Conservation (phyloP, 2,329 filamentous ascomycete species). For the Colletotrichum liriopes region DNA sequence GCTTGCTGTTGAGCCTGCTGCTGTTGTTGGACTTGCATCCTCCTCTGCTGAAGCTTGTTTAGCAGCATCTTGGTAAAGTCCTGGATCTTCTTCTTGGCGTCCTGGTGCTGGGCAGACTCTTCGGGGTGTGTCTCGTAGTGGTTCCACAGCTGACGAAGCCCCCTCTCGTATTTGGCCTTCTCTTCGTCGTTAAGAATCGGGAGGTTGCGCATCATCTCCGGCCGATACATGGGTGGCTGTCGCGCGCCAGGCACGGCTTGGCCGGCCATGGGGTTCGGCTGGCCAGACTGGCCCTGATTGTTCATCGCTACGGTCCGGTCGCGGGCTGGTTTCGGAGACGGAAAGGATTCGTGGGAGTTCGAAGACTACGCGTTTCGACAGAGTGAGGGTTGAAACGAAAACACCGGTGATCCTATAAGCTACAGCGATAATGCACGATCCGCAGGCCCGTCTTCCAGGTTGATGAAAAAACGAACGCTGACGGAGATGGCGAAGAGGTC, state of each 20-base stretch:
- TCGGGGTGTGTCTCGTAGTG: conserved; percentile 64
- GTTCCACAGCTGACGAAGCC: conserved; percentile 68
- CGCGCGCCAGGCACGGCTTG: conserved; percentile 47
- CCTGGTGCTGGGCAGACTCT: conserved; percentile 64
- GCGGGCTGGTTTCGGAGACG: background rate
- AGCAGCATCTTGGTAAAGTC: conserved; percentile 74
- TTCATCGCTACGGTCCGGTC: conserved; percentile 37
- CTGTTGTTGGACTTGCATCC: conserved; percentile 54
- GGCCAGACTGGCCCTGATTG: conserved; percentile 43
- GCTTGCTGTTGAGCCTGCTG: conserved; percentile 51
- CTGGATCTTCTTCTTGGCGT: conserved; percentile 70
- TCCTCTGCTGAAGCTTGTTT: conserved; percentile 62
- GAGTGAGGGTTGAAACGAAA: background rate
- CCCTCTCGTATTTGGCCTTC: conserved; percentile 71
- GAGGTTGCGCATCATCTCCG: conserved; percentile 67
- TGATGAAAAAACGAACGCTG: background rate
- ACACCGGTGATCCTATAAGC: background rate
- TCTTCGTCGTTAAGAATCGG: conserved; percentile 68
- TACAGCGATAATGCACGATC: too few relatives aligned
- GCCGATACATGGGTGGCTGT: conserved; percentile 62
- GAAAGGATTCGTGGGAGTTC: background rate
- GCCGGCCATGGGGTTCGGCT: conserved; percentile 39
- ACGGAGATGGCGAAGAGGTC: background rate
- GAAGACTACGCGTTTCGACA: background rate
- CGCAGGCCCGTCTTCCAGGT: background rate